Conservation (phyloP, 148 eudicot species). For the Dysphania ambrosioides region DNA sequence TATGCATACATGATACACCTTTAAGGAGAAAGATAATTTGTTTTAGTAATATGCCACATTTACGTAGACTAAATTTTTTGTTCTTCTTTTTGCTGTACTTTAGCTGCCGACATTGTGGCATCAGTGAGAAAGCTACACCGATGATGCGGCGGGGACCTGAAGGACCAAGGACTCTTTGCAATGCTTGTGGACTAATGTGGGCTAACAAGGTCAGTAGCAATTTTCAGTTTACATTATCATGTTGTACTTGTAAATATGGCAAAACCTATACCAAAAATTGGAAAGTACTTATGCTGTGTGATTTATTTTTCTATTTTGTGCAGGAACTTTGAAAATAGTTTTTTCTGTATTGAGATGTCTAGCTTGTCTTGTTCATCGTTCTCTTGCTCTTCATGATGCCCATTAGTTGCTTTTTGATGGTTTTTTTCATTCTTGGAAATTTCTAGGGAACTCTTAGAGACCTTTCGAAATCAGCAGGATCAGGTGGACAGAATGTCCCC, state of each 20-base stretch:
- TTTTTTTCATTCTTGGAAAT: not conserved
- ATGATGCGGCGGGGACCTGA: constrained; percentile 91
- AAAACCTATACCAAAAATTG: no score
- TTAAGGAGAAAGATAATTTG: no score
- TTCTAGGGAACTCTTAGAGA: constrained; percentile 66
- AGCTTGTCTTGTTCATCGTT: not conserved
- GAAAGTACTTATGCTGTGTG: no score
- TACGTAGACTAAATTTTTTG: not conserved
- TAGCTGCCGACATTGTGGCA: constrained; percentile 84
- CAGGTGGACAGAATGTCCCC: constrained; percentile 33
- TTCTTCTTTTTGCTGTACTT: constrained; percentile 4
- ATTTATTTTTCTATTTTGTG: not conserved
- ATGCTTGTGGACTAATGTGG: constrained; percentile 92
- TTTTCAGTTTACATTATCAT: not conserved
- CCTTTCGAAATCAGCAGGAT: constrained; percentile 52
- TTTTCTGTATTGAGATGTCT: not conserved
- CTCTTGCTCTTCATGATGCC: not conserved
- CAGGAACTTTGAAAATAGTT: constrained; percentile 1
- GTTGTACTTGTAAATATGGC: not conserved
- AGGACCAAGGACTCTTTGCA: constrained; percentile 82
- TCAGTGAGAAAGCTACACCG: constrained; percentile 61
- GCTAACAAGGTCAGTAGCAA: constrained; percentile 59
- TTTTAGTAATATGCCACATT: no score
- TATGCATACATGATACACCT: no score
- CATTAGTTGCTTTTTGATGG: not conserved